A percentile compares a stretch with the other conserved stretches of the same genome.
Conservation (phyloP, 805 yeast genomes). For the Teunomyces funiuensis region DNA sequence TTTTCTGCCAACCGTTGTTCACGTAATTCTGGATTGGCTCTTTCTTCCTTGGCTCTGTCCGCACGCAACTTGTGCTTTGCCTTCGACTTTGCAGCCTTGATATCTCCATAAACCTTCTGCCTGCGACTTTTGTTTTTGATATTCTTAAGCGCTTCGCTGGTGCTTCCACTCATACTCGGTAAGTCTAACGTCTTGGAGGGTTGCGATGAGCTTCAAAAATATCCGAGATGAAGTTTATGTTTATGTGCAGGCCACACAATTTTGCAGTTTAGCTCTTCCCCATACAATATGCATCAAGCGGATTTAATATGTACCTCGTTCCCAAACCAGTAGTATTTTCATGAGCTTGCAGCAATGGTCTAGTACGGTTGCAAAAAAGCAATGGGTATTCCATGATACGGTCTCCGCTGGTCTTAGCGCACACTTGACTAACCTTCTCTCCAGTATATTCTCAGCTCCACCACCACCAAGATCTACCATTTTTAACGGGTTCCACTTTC, state of each 20-base stretch:
- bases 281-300: background rate
- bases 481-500: slow-evolving; percentile 57
- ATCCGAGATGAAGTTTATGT: background rate
- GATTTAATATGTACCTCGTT: background rate
- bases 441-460: background rate
- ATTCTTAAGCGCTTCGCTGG: slow-evolving; percentile 33
- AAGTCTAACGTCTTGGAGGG: background rate
- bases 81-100: slow-evolving; percentile 74
- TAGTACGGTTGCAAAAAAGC: slow-evolving; percentile 12
- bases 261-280: background rate
- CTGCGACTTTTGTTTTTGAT: slow-evolving; percentile 79
- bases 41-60: slow-evolving; percentile 86
- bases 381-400: slow-evolving; percentile 23
- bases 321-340: background rate
- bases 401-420: slow-evolving; percentile 20
- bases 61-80: slow-evolving; percentile 73
- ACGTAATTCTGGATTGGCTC: slow-evolving; percentile 76
- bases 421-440: slow-evolving; percentile 15
- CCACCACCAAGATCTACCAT: background rate
- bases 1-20: slow-evolving; percentile 77
- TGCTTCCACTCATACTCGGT: slow-evolving; percentile 18
- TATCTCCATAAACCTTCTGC: slow-evolving; percentile 70
- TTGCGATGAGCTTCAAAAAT: slow-evolving; percentile 9
- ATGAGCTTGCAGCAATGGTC: slow-evolving; percentile 19
- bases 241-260: background rate